Percentiles rank a stretch among this genome's conserved stretches.
phyloP scores from a whole-genome alignment of 1,284 basidiomycete species.

The Sutorius eximius region DNA sequence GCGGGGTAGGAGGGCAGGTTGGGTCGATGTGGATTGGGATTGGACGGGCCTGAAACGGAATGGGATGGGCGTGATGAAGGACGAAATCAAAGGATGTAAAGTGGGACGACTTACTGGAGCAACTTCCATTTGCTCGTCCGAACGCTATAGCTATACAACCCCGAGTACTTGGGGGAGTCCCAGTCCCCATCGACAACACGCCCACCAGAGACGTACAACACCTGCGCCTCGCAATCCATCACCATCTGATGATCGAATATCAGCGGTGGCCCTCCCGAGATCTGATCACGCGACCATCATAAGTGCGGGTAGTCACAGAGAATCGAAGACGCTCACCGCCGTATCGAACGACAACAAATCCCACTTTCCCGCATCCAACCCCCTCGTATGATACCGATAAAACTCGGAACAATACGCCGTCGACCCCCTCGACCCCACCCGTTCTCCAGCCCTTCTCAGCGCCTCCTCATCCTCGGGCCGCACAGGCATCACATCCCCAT shows the following conservation, averaged over 20 bases:
- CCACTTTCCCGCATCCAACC: slow-evolving; percentile 62
- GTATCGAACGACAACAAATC: slow-evolving; percentile 64
- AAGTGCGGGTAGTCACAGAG: background rate
- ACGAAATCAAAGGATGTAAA: background rate
- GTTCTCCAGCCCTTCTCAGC: slow-evolving; percentile 27
- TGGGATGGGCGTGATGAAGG: background rate
- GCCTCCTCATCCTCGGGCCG: slow-evolving; percentile 28
- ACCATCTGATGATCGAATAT: slow-evolving; percentile 83
- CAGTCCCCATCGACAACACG: slow-evolving; percentile 66
- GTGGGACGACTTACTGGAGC: slow-evolving; percentile 51
- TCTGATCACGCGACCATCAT: slow-evolving; percentile 34
- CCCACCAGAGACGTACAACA: slow-evolving; percentile 79
- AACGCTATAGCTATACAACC: slow-evolving; percentile 69
- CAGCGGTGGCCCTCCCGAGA: slow-evolving; percentile 68
- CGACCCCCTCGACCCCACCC: slow-evolving; percentile 20
- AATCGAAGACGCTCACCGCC: slow-evolving; percentile 44
- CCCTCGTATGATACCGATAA: slow-evolving; percentile 67
- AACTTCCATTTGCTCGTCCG: slow-evolving; percentile 61
- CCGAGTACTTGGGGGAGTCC: slow-evolving; percentile 59
- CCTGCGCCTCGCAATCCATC: slow-evolving; percentile 69
- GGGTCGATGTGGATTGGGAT: slow-evolving; percentile 23
- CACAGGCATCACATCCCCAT: slow-evolving; percentile 43
- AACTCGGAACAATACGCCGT: slow-evolving; percentile 58
- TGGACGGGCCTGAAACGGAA: slow-evolving; percentile 35
- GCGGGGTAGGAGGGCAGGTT: slow-evolving; percentile 52